phyloP scores from a whole-genome alignment of 2,329 filamentous ascomycete species.

The Cladophialophora carrionii region DNA sequence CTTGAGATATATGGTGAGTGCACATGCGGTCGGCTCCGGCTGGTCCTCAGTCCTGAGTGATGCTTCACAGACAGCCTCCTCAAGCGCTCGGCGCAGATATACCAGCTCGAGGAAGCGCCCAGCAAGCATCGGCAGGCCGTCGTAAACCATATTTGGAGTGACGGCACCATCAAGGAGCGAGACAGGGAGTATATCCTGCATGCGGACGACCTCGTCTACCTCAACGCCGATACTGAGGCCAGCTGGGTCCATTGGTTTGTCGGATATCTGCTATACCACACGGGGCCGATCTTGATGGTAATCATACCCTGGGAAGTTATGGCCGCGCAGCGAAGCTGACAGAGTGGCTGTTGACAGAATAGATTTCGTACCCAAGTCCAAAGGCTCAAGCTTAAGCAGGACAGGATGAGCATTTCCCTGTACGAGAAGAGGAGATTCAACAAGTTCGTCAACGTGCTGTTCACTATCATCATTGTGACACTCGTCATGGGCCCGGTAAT shows the following conservation, averaged over 20 bases:
- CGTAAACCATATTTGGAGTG: constrained; percentile 24
- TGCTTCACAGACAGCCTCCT: constrained; percentile 22
- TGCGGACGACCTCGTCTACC: constrained; percentile 23
- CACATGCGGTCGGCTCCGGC: too few species aligned
- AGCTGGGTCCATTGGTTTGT: constrained; percentile 22
- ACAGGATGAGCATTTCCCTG: constrained; percentile 10
- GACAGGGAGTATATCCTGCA: constrained; percentile 27
- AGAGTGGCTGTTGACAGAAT: background rate
- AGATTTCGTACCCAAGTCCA: constrained; percentile 15
- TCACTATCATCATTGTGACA: constrained; percentile 17
- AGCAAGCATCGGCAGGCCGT: constrained; percentile 12
- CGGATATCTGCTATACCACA: constrained; percentile 4
- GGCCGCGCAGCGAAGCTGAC: background rate
- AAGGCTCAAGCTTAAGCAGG: constrained; percentile 8
- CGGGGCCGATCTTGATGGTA: constrained; percentile 2
- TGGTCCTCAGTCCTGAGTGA: background rate
- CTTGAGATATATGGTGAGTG: constrained; percentile 22
- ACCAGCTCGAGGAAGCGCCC: constrained; percentile 15
- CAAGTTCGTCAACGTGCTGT: constrained; percentile 21
- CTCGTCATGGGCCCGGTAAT: constrained; percentile 24
- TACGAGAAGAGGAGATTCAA: constrained; percentile 24
- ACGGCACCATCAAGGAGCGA: constrained; percentile 9
- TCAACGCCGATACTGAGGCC: constrained; percentile 19
- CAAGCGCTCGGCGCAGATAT: constrained; percentile 11
- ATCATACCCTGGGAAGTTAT: background rate